Evolutionary conservation across 2,329 filamentous ascomycete species (phyloP).

Genomic region (Alternaria panax): DNA sequence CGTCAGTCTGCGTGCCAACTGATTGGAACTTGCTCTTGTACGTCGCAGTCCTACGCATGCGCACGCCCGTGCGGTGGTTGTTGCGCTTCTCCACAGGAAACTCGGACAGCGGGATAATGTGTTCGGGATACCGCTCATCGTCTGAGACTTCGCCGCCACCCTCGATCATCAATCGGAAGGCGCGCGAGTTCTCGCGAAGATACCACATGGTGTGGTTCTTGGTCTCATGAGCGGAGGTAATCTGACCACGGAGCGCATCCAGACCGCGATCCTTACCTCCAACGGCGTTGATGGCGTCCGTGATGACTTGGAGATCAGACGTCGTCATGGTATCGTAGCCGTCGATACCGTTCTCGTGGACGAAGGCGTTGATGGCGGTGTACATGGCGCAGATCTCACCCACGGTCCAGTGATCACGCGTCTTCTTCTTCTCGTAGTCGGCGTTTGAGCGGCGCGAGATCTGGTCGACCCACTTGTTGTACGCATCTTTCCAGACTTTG

Average conservation of each 20-base stretch:
- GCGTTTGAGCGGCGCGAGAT: slow-evolving; percentile 8
- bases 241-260: slow-evolving; percentile 4
- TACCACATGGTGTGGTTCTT: slow-evolving; percentile 10
- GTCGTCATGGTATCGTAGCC: neutral
- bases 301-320: neutral
- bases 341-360: slow-evolving; percentile 4
- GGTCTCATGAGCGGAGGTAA: neutral
- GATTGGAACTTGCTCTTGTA: neutral
- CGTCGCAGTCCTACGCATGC: neutral
- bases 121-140: slow-evolving; percentile 4
- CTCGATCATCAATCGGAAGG: neutral
- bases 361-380: slow-evolving; percentile 1
- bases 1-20: neutral
- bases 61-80: neutral
- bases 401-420: neutral
- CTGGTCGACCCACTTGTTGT: slow-evolving; percentile 14
- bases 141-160: neutral
- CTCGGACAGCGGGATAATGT: neutral
- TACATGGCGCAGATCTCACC: slow-evolving; percentile 13
- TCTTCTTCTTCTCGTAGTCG: neutral
- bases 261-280: neutral
- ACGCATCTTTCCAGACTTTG: slow-evolving; percentile 3
- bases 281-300: neutral
- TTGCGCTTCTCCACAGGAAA: neutral
- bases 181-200: slow-evolving; percentile 4